Base-by-base conservation (phyloP, 352 stramenopile genomes). In the Phytophthora nicotianae region DNA sequence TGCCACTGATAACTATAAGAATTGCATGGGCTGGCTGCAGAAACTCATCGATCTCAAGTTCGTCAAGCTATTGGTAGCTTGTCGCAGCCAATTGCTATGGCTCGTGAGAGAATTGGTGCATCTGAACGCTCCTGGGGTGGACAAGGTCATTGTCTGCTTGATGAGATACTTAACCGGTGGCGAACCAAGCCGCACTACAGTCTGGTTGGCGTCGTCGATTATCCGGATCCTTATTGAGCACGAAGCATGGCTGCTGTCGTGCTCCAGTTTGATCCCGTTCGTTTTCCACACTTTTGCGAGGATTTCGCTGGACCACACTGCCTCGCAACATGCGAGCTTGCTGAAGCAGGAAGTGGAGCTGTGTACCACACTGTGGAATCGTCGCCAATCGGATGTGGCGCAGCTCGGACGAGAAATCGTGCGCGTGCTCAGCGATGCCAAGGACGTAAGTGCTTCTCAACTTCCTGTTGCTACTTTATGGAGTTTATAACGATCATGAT, bases 11-110 rank as follows among this genome's bases (percentile, higher is more conserved):
- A 89, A 77, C 60, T 91, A 87, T 64, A 91, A 91, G 58, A 90
- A 82, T 58, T 86, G 81, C 48, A 79, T 93, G 49, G 79, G 70
- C 19, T 86, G 82, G 68, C 70, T 95, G 16, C 84, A 93, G 68
- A 89, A 91, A 45, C 75, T 95, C 41, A 86, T 95, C 19, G 86
- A 95, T 19, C 73, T 81, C 16, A 93, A 93, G 54, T 95, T 93
- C 46, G 70, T 78, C 17, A 93, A 92, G 65, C 68, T 95, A 21
- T 55, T 89, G n/a, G 79, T 88, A 2, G 71, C 75, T 2, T 92
- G 84, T 47, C 81, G 86, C 26, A 91, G 80, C 48, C 83, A 95
- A 40, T 52, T 95, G 56, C 66, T 93, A 17, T 95, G 84, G 84
- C 72, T 95, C 5, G 75, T 93, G 21, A 71, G 85, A 35, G 85